Conservation (phyloP, 176 grass and related monocot species). For the Juncus effusus region DNA sequence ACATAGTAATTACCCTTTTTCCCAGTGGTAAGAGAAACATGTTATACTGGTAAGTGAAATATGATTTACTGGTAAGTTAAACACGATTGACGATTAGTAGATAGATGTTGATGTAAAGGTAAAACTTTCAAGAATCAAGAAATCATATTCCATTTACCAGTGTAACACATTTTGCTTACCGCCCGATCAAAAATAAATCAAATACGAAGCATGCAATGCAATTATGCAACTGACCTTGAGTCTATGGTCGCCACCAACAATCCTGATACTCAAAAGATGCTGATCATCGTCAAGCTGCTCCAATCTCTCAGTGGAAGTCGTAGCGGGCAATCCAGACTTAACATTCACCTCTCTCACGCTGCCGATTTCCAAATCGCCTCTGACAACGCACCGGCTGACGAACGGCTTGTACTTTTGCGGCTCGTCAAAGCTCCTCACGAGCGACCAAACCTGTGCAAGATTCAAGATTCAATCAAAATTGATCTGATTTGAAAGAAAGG, state of each 20-base stretch:
- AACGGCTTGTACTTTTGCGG: constrained; percentile 96
- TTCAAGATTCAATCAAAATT: background rate
- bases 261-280: constrained; percentile 21
- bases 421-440: constrained; percentile 95
- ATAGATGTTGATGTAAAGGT: no score
- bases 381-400: constrained; percentile 80
- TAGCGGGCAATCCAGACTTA: constrained; percentile 63
- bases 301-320: constrained; percentile 29
- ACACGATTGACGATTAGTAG: no score
- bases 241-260: constrained; percentile 25
- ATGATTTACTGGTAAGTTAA: no score
- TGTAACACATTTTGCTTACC: background rate
- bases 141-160: background rate
- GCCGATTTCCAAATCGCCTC: constrained; percentile 64
- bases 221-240: constrained; percentile 1
- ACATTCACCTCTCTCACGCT: constrained; percentile 89
- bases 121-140: background rate
- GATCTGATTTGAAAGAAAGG: no score
- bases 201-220: background rate
- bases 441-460: constrained; percentile 68
- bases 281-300: constrained; percentile 32
- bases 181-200: background rate
- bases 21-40: no score
- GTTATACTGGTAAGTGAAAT: no score
- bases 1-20: no score